Evolutionary conservation across 129 eudicot species (phyloP), one percentile per base, ranked within the genome.

Genomic region (Sambucus nigra): DNA sequence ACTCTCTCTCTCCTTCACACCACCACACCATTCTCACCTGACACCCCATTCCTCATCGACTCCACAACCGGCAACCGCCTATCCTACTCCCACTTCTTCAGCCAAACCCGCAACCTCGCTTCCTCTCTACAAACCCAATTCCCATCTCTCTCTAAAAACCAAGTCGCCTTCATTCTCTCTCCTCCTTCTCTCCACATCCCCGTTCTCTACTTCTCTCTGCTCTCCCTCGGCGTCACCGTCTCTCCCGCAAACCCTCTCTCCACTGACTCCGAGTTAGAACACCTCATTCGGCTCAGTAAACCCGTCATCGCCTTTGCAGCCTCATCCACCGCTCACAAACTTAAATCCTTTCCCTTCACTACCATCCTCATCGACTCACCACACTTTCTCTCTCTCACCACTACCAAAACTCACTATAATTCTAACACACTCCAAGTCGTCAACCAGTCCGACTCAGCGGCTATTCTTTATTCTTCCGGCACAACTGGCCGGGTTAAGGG

Each of bases 401-500:
- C 29, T 4, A 1, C 22, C 1, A 41, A 2, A 31, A 35, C 56
- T 20, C 54, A 18, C 25, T 5, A 5, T 20, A 20, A 32, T 12
- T 15, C 67, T 27, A 20, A 53, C 31, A 25, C 18, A 0, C 20
- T 44, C 47, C 15, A 54, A 61, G 25, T 1, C 46, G 72, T 76
- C 2, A 44, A 44, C 5, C 95, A 91, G 63, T 57, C 71, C 14
- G 87, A 91, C 57, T 22, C 89, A 44, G 95, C 95, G 4, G 89
- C 70, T 0, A 85, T 91, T 11, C 79, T 91, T 5, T 91, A 76
- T 58, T 91, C 99, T 0, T 91, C 99, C 5, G 95, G 99, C 49
- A 91, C 99, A 24, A 91, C 99, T 16, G 95, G 99, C 5, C 61
- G 73, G 21, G 76, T 86, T 18, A 91, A 91, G 51, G 99, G 95